A percentile compares a stretch with the other conserved stretches of the same genome.
These are phyloP conservation scores for Syncephalastrum racemosum DNA, from an alignment of 371 early-diverging fungal genomes.

Conservation along the genomic window DNA sequence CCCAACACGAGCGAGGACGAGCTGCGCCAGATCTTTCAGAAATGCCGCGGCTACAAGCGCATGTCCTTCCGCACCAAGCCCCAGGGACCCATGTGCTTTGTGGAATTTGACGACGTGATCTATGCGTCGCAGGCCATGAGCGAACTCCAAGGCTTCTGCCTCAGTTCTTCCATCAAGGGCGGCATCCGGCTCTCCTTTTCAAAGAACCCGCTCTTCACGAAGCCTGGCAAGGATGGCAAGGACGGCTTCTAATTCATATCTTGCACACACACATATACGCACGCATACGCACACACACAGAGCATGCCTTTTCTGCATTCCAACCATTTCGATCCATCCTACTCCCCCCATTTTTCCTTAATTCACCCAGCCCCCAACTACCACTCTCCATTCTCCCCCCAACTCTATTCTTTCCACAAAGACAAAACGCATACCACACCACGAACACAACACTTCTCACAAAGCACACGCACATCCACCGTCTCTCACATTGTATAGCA, in stretches of 20 bases:
- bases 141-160: slow-evolving; percentile 67
- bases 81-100: slow-evolving; percentile 87
- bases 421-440: no score
- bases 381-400: no score
- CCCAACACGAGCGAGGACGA: slow-evolving; percentile 80
- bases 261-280: no score
- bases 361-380: no score
- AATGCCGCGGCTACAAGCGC: slow-evolving; percentile 77
- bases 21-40: slow-evolving; percentile 70
- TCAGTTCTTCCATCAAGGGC: slow-evolving; percentile 80
- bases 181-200: slow-evolving; percentile 88
- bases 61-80: slow-evolving; percentile 77
- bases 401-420: no score
- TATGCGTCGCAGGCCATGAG: slow-evolving; percentile 81
- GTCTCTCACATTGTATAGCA: no score
- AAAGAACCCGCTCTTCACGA: slow-evolving; percentile 78
- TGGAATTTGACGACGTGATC: slow-evolving; percentile 82
- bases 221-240: slow-evolving; percentile 18
- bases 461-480: no score
- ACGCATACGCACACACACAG: no score
- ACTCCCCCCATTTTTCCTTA: no score
- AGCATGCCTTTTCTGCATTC: no score
- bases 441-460: no score
- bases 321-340: no score
- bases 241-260: background rate